Percentiles rank a stretch among this genome's conserved stretches.
phyloP scores from a whole-genome alignment of 2,329 filamentous ascomycete species.

The Fusarium denticulatum region DNA sequence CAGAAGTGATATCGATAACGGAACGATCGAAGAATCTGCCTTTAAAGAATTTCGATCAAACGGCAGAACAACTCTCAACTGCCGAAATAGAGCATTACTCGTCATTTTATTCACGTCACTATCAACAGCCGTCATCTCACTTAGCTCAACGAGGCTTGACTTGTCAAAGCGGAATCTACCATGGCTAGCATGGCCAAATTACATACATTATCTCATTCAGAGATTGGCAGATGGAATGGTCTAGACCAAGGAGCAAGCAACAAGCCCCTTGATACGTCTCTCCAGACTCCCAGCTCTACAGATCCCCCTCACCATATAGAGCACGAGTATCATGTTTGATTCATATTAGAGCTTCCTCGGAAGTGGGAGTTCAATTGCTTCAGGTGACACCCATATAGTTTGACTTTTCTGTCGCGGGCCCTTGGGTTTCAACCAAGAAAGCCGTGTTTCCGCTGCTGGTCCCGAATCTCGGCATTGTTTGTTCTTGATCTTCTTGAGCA shows the following conservation, averaged over 20 bases:
- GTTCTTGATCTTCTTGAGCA: not conserved
- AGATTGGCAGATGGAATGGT: conserved; percentile 5
- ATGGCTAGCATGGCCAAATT: not conserved
- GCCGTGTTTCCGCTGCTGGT: not conserved
- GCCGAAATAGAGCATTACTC: not conserved
- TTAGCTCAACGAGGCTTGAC: conserved; percentile 8
- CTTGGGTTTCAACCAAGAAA: not conserved
- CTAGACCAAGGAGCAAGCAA: not conserved
- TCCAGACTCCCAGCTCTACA: not conserved
- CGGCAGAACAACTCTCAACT: not conserved
- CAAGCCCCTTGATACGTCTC: not conserved
- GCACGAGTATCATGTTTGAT: not conserved
- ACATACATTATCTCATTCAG: not conserved
- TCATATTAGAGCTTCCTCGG: not conserved
- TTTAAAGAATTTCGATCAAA: not conserved
- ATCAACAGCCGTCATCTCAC: not conserved
- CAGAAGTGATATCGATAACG: not conserved
- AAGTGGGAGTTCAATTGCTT: not conserved
- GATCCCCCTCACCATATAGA: not conserved
- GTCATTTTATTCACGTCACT: not conserved
- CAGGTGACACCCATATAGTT: not conserved
- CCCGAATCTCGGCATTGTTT: not conserved
- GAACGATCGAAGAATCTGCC: not conserved
- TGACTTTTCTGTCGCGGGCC: not conserved
- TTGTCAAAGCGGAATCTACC: not conserved